A percentile compares a stretch with the other conserved stretches of the same genome.
Conservation (phyloP, 1,284 basidiomycete genomes). For the Puccinia polysora region DNA sequence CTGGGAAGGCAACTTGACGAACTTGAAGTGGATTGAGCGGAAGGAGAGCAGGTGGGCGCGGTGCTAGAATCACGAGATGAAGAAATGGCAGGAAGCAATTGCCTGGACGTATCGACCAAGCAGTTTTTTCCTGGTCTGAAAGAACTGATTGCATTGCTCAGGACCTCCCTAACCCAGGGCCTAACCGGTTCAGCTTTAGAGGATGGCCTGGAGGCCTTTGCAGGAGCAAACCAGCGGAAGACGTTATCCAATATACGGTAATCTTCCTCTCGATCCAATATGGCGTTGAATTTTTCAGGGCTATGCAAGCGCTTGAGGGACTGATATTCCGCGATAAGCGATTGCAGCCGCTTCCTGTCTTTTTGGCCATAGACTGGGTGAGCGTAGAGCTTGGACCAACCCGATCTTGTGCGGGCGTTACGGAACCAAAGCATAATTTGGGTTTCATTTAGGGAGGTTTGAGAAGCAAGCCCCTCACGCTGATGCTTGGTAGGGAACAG, state of each 20-base stretch:
- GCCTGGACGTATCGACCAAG: slow-evolving; percentile 2
- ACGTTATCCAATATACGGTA: slow-evolving; percentile 25
- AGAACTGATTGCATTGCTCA: slow-evolving; percentile 15
- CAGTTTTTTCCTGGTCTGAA: neutral
- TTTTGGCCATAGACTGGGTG: slow-evolving; percentile 3
- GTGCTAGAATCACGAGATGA: neutral
- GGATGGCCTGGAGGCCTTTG: neutral
- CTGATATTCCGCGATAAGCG: slow-evolving; percentile 7
- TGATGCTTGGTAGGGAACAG: slow-evolving; percentile 12
- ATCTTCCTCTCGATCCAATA: neutral
- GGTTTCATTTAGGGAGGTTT: neutral
- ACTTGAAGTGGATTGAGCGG: neutral
- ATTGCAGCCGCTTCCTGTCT: slow-evolving; percentile 8
- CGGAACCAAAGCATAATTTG: slow-evolving; percentile 25
- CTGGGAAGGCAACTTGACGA: neutral
- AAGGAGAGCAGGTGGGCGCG: neutral
- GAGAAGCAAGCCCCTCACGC: neutral
- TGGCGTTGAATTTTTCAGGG: neutral
- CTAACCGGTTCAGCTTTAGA: neutral
- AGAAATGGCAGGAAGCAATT: neutral
- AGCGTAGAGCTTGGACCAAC: slow-evolving; percentile 33
- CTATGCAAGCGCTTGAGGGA: neutral
- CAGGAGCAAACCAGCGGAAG: slow-evolving; percentile 8
- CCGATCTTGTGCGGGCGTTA: slow-evolving; percentile 30
- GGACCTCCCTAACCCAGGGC: slow-evolving; percentile 32